phyloP scores from a whole-genome alignment of 306 rosid species.

The Lathyrus aphaca region DNA sequence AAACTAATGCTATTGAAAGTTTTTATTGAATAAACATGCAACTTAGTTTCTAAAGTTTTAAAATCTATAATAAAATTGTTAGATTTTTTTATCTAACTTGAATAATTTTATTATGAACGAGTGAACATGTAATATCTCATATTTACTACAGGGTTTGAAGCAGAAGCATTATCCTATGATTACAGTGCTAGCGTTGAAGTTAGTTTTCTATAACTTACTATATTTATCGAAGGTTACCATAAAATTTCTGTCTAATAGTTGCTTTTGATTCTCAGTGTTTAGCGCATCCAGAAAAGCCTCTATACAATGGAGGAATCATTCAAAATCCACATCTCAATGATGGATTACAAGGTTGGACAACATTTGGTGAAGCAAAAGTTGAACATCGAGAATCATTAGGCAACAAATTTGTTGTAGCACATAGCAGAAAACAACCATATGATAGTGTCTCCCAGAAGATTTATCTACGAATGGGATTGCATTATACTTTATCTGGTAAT shows the following conservation, averaged over 20 bases:
- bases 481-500: slow-evolving; percentile 72
- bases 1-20: too few relatives aligned
- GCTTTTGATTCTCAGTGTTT: slow-evolving; percentile 54
- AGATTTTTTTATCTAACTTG: too few relatives aligned
- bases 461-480: slow-evolving; percentile 40
- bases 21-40: too few relatives aligned
- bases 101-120: not conserved
- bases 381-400: slow-evolving; percentile 50
- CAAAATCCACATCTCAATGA: slow-evolving; percentile 66
- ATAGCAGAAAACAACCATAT: slow-evolving; percentile 47
- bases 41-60: too few relatives aligned
- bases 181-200: slow-evolving; percentile 58
- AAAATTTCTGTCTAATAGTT: not conserved
- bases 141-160: slow-evolving; percentile 47
- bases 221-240: not conserved
- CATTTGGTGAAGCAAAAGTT: slow-evolving; percentile 52
- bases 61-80: too few relatives aligned
- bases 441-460: slow-evolving; percentile 63
- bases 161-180: slow-evolving; percentile 60
- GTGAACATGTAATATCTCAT: not conserved
- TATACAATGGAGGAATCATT: slow-evolving; percentile 77
- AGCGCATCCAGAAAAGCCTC: slow-evolving; percentile 54
- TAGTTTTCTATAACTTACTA: not conserved
- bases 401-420: slow-evolving; percentile 66
- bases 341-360: slow-evolving; percentile 66